phyloP scores from a whole-genome alignment of 805 yeast species.

The Torulaspora franciscae region DNA sequence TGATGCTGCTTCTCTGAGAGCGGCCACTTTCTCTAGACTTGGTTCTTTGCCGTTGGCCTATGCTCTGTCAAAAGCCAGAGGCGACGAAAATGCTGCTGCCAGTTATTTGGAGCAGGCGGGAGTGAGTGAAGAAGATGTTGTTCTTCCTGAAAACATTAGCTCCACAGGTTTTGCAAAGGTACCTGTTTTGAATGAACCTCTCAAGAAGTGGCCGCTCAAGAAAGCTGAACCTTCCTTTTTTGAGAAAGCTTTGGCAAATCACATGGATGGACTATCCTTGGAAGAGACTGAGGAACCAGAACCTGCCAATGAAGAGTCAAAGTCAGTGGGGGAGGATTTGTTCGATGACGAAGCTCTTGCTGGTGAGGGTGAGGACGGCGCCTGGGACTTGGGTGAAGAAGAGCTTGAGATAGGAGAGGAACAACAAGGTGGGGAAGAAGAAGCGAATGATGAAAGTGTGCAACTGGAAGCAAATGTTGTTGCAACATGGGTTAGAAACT shows the following conservation, averaged over 20 bases:
- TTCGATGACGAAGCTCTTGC: constrained; percentile 44
- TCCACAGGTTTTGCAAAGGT: constrained; percentile 42
- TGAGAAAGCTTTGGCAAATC: constrained; percentile 78
- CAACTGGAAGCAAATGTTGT: constrained; percentile 50
- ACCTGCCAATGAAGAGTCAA: constrained; percentile 24
- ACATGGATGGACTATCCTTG: constrained; percentile 58
- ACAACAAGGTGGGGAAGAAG: constrained; percentile 44
- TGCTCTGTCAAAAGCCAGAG: constrained; percentile 84
- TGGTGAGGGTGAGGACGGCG: constrained; percentile 53
- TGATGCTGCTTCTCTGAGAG: constrained; percentile 69
- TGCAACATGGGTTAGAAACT: constrained; percentile 79
- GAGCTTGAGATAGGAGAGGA: constrained; percentile 66
- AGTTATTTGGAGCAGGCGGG: constrained; percentile 69
- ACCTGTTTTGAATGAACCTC: constrained; percentile 45
- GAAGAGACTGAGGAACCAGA: constrained; percentile 36
- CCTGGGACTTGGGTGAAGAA: constrained; percentile 81
- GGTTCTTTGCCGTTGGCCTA: constrained; percentile 89
- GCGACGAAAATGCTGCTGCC: constrained; percentile 69
- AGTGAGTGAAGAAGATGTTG: constrained; percentile 55
- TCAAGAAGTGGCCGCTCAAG: constrained; percentile 76
- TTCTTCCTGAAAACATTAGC: constrained; percentile 50
- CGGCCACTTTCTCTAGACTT: constrained; percentile 64
- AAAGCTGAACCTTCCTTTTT: constrained; percentile 70
- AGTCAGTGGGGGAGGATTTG: constrained; percentile 37
- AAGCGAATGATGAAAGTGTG: constrained; percentile 29